Base-by-base conservation (phyloP, 768 basidiomycete genomes). In the Leccinum olivaceopallidum region DNA sequence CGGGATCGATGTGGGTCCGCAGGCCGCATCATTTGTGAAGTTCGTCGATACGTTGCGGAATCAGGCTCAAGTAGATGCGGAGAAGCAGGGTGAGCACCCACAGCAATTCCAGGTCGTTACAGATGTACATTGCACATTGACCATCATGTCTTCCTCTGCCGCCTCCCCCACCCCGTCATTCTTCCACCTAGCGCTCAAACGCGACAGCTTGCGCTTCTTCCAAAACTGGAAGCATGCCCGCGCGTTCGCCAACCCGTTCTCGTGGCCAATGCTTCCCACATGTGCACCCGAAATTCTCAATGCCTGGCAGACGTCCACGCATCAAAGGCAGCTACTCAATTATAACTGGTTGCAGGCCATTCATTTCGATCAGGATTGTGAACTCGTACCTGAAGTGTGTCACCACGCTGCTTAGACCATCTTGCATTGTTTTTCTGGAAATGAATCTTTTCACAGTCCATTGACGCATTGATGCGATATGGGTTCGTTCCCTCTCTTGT, bases 211-310 rank as follows among this genome's bases (percentile, higher is more conserved):
- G 18, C 69, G 61, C 10, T 73, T 75, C 60, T 73, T 73, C 62
- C 73, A 74, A 39, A 55, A 59, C 37, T 74, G 73, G 73, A 74
- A 74, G 50, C 70, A 64, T 3, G 64, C 73, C 3, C 67, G 73
- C 14, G 59, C 74, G 47, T 75, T 75, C 16, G 69, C 74, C 1
- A 74, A 71, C 36, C 73, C 73, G 0, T 75, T 74, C 59, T 67
- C 64, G 9, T 73, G 74, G 72, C 73, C 73, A 0, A 71, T 75
- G 70, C 67, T 75, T 2, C 73, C 73, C 3, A 0, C 48, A 0
- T 62, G 32, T 20, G 65, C 72, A 7, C 65, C 67, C 16, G 73
- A 74, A 14, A 69, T 74, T n/a, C 62, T 75, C 49, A 63, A 53
- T 3, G 20, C 66, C 3, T 73, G 72, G 72, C 63, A 61, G 49